These are phyloP conservation scores for Cupressus sempervirens DNA, from an alignment of 75 land plant species.

Conservation along the genomic window DNA sequence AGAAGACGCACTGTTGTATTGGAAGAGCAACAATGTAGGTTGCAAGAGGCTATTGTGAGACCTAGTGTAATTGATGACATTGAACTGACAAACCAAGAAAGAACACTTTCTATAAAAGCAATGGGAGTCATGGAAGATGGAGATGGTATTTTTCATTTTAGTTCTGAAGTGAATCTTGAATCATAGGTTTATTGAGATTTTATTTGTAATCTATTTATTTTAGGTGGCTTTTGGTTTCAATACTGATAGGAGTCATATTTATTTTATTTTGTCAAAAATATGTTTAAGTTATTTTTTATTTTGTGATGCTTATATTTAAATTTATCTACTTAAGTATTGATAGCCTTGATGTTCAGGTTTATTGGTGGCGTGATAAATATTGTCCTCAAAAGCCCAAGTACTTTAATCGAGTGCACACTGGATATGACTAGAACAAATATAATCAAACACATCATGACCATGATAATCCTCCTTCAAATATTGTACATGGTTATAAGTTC, in stretches of 20 bases:
- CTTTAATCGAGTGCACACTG: constrained; percentile 98
- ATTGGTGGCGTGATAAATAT: constrained; percentile 99
- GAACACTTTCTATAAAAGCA: constrained; percentile 68
- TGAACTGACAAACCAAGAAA: constrained; percentile 57
- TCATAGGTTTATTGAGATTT: constrained; percentile 56
- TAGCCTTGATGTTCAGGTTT: constrained; percentile 50
- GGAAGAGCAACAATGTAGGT: constrained; percentile 69
- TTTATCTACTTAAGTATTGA: background rate
- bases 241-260: background rate
- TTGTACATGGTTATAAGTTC: constrained; percentile 99
- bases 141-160: constrained; percentile 85
- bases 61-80: constrained; percentile 48
- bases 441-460: constrained; percentile 99
- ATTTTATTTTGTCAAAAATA: constrained; percentile 3
- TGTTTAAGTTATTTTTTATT: background rate
- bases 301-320: background rate
- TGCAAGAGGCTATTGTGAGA: constrained; percentile 63
- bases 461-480: constrained; percentile 98
- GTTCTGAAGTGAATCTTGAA: constrained; percentile 91
- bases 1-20: constrained; percentile 67
- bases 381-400: constrained; percentile 97
- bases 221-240: background rate
- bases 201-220: background rate
- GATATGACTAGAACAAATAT: constrained; percentile 99
- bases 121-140: constrained; percentile 99